Conservation (phyloP, 1,139 yeast species). For the Magnusiomyces magnusii region DNA sequence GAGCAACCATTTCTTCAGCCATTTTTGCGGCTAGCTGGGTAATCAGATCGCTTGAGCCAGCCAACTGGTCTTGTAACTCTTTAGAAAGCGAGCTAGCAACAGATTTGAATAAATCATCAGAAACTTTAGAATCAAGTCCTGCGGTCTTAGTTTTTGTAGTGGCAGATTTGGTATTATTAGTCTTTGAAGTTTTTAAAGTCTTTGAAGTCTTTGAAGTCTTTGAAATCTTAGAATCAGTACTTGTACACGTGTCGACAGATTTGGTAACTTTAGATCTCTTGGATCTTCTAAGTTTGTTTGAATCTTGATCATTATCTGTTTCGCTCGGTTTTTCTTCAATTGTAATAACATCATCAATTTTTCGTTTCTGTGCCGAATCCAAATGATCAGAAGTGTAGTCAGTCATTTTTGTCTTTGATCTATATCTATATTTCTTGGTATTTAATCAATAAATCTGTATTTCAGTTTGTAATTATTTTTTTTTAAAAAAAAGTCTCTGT, state of each 20-base stretch:
- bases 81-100: conserved; percentile 5
- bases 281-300: not conserved
- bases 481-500: no score
- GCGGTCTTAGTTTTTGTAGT: no score
- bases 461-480: no score
- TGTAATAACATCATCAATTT: not conserved
- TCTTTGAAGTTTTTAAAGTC: no score
- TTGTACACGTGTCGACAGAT: no score
- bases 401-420: not conserved
- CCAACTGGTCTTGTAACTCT: conserved; percentile 4
- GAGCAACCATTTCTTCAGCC: conserved; percentile 14
- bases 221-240: no score
- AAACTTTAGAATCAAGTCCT: not conserved
- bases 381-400: not conserved
- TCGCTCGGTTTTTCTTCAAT: not conserved
- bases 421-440: no score
- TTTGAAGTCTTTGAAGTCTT: no score
- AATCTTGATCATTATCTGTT: not conserved
- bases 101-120: not conserved
- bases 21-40: conserved; percentile 12
- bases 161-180: no score
- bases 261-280: not conserved
- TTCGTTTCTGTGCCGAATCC: not conserved
- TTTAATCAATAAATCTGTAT: no score
- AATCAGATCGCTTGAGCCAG: conserved; percentile 9